phyloP scores from a whole-genome alignment of 2,329 filamentous ascomycete species.

The Aspergillus brunneoviolaceus region DNA sequence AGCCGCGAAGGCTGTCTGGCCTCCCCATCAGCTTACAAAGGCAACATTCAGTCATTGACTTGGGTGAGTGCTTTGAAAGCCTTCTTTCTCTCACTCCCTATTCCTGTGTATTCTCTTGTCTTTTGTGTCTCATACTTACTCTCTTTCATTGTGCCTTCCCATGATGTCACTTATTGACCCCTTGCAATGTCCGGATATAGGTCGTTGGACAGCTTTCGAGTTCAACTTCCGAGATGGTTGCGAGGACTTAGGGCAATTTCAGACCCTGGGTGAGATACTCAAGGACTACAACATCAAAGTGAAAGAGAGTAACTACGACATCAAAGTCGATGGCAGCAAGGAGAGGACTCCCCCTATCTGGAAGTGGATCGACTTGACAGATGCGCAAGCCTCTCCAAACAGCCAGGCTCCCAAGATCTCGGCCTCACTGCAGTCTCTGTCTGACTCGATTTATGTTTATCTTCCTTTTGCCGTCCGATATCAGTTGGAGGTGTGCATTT shows the following conservation, averaged over 20 bases:
- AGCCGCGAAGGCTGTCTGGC: slow-evolving; percentile 34
- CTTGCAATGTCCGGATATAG: slow-evolving; percentile 29
- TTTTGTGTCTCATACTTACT: no score
- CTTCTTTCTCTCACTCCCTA: background rate
- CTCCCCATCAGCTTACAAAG: slow-evolving; percentile 51
- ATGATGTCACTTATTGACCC: background rate
- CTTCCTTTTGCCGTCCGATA: slow-evolving; percentile 76
- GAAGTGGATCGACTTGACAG: slow-evolving; percentile 41
- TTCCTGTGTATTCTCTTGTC: no score
- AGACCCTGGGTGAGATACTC: slow-evolving; percentile 55
- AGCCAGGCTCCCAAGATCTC: slow-evolving; percentile 24
- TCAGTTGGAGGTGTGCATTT: slow-evolving; percentile 91
- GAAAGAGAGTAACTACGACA: slow-evolving; percentile 46
- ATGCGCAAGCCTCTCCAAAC: slow-evolving; percentile 10
- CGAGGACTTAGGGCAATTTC: slow-evolving; percentile 36
- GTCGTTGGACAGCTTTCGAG: slow-evolving; percentile 63
- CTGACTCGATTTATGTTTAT: slow-evolving; percentile 35
- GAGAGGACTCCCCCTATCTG: slow-evolving; percentile 32
- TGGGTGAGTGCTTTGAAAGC: slow-evolving; percentile 45
- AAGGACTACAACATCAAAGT: slow-evolving; percentile 71
- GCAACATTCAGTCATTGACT: slow-evolving; percentile 56
- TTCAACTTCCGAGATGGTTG: slow-evolving; percentile 47
- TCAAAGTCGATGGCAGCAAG: slow-evolving; percentile 27
- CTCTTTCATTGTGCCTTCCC: background rate
- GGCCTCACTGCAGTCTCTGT: slow-evolving; percentile 38